phyloP scores from a whole-genome alignment of 352 stramenopile genomes.

The Phytophthora multivora region DNA sequence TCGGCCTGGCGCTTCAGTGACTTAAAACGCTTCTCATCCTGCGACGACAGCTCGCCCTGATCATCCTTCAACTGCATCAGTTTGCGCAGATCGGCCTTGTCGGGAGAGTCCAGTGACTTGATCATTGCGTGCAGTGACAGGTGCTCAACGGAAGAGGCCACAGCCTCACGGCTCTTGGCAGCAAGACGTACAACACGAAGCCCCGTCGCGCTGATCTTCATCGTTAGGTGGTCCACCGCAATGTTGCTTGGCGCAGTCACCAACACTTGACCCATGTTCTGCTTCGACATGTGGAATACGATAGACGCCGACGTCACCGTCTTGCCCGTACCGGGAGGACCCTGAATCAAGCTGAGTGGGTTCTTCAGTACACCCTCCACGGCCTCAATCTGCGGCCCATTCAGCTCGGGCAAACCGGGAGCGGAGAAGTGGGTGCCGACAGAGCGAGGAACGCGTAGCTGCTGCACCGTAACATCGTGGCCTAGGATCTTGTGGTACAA shows the following conservation, averaged over 20 bases:
- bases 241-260: slow-evolving; percentile 99
- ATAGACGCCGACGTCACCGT: slow-evolving; percentile 97
- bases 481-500: slow-evolving; percentile 99
- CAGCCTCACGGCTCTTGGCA: slow-evolving; percentile 96
- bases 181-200: slow-evolving; percentile 98
- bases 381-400: slow-evolving; percentile 96
- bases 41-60: slow-evolving; percentile 92
- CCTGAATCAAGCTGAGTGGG: slow-evolving; percentile 98
- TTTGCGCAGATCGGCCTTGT: slow-evolving; percentile 93
- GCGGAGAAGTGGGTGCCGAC: slow-evolving; percentile 83
- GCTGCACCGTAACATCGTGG: slow-evolving; percentile 96
- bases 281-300: slow-evolving; percentile 99
- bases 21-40: slow-evolving; percentile 97
- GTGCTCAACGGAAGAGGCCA: slow-evolving; percentile 96
- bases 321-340: slow-evolving; percentile 97
- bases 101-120: slow-evolving; percentile 85
- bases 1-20: slow-evolving; percentile 92
- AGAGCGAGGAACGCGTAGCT: slow-evolving; percentile 76
- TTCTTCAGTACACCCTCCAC: slow-evolving; percentile 96
- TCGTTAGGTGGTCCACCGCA: slow-evolving; percentile 96
- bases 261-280: slow-evolving; percentile 98
- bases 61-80: slow-evolving; percentile 96
- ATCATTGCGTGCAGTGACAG: slow-evolving; percentile 98
- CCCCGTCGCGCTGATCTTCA: slow-evolving; percentile 98
- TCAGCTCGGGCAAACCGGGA: slow-evolving; percentile 96